phyloP scores from a whole-genome alignment of 441 rosid species.

The Erysimum cheiri region DNA sequence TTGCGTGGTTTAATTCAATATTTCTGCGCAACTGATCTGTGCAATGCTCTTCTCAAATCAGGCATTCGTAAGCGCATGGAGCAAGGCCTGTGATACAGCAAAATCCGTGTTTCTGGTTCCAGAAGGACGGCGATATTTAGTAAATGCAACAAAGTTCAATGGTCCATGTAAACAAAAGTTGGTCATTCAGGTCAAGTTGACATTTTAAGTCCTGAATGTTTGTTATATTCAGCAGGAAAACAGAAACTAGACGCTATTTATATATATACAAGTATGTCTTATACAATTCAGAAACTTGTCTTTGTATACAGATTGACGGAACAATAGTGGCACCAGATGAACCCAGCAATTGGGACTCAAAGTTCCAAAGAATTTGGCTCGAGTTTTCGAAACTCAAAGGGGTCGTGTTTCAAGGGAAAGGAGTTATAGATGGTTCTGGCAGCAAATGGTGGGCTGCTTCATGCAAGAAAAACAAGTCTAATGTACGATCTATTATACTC shows the following conservation, averaged over 20 bases:
- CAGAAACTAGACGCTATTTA: background rate
- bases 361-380: conserved; percentile 73
- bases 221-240: background rate
- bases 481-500: conserved; percentile 51
- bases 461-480: conserved; percentile 93
- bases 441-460: conserved; percentile 96
- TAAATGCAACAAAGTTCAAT: conserved; percentile 80
- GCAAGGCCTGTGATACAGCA: conserved; percentile 63
- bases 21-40: conserved; percentile 13
- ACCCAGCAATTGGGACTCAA: conserved; percentile 83
- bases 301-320: conserved; percentile 78
- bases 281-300: conserved; percentile 18
- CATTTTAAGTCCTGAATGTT: background rate
- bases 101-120: conserved; percentile 84
- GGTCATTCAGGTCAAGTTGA: conserved; percentile 68
- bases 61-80: conserved; percentile 88
- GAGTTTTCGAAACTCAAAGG: conserved; percentile 77
- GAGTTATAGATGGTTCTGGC: conserved; percentile 96
- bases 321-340: conserved; percentile 88
- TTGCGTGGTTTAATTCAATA: background rate
- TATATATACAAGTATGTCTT: conserved; percentile 1
- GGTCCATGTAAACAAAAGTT: conserved; percentile 88
- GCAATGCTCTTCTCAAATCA: conserved; percentile 37
- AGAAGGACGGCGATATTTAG: conserved; percentile 67
- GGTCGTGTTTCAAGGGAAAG: conserved; percentile 81